A percentile compares a stretch with the other conserved stretches of the same genome.
phyloP scores from a whole-genome alignment of 257 asterid genomes.

The Nicotiana tomentosiformis region DNA sequence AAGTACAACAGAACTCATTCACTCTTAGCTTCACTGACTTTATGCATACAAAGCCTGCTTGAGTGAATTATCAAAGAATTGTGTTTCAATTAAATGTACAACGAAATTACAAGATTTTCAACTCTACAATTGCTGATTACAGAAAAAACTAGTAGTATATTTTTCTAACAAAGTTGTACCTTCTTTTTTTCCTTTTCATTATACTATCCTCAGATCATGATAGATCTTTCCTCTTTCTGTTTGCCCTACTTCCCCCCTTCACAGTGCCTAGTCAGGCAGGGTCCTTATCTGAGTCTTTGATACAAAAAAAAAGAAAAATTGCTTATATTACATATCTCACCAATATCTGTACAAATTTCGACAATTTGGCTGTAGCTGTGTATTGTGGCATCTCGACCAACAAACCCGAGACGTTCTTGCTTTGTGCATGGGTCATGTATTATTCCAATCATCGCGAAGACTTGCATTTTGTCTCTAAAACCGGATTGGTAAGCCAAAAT shows the following conservation, averaged over 20 bases:
- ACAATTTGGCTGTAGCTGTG: conserved; percentile 1
- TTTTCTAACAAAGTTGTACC: conserved; percentile 6
- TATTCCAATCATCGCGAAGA: no score
- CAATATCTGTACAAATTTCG: conserved; percentile 11
- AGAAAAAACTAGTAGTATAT: background rate
- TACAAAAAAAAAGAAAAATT: background rate
- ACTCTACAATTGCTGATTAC: conserved; percentile 15
- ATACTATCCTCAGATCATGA: background rate
- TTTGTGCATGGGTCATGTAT: no score
- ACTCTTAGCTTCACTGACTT: background rate
- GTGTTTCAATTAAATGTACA: background rate
- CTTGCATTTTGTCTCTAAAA: conserved; percentile 1
- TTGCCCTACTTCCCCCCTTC: background rate
- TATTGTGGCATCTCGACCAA: background rate
- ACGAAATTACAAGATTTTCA: conserved; percentile 2
- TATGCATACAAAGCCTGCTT: background rate
- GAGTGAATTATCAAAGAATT: conserved; percentile 4
- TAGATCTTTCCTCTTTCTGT: background rate
- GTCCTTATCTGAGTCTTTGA: conserved; percentile 2
- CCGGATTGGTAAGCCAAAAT: conserved; percentile 25
- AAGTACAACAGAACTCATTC: background rate
- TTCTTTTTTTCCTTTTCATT: background rate
- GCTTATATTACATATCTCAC: conserved; percentile 11
- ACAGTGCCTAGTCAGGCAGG: conserved; percentile 8
- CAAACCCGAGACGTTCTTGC: no score